Percentiles rank a stretch among this genome's conserved stretches.
Evolutionary conservation across 345 rosid species (phyloP).

Genomic region (Murraya paniculata): DNA sequence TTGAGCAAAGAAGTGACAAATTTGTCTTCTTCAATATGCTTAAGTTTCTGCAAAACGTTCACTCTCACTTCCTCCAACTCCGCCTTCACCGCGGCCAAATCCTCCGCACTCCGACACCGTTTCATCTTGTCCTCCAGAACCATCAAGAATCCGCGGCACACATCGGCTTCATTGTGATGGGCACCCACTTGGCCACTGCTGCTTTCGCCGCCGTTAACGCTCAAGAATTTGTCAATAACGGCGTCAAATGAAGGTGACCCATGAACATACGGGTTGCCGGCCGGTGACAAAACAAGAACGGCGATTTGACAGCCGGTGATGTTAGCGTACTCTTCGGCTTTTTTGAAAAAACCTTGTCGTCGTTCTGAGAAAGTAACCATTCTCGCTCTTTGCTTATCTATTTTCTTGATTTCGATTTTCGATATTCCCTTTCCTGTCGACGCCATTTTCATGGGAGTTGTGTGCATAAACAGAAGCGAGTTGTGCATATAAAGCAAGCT

Average conservation of each 20-base stretch:
- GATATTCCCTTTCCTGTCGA: neutral
- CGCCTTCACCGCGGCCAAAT: neutral
- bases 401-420: neutral
- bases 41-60: neutral
- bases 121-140: neutral
- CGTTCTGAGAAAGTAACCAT: conserved; percentile 3
- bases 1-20: neutral
- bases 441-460: too few species aligned
- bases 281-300: conserved; percentile 1
- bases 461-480: too few species aligned
- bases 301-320: neutral
- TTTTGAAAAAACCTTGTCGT: conserved; percentile 1
- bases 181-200: too few species aligned
- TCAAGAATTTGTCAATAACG: neutral
- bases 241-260: neutral
- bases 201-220: too few species aligned
- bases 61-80: neutral
- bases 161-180: too few species aligned
- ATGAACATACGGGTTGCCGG: neutral
- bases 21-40: neutral
- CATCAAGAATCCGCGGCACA: neutral
- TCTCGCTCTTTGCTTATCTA: neutral
- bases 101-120: neutral
- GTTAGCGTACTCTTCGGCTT: neutral
- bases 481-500: too few species aligned